Base-by-base conservation (phyloP, 495 filamentous ascomycete genomes). In the Daldinia grandis region DNA sequence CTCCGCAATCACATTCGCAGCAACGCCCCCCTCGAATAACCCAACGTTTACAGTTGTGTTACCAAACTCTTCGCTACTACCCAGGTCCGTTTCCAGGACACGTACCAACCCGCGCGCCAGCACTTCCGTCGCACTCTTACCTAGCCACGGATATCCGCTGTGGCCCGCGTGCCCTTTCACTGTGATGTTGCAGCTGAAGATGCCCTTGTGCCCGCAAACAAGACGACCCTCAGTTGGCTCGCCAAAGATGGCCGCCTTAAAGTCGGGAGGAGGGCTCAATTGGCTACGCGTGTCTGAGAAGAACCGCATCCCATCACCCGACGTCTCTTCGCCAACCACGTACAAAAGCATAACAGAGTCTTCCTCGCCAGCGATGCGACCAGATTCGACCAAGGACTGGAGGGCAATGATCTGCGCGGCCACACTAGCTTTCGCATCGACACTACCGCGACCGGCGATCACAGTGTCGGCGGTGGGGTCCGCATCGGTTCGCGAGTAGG, bases 141-240 rank as follows among this genome's bases (percentile, higher is more conserved):
- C 94, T 12, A 95, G 82, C 88, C 89, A 90, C 0, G 95, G 95
- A 73, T 98, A 98, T 10, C 95, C 95, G 7, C 88, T 92, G 79
- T 98, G 95, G 6, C 90, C 92, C 0, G 93, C 93, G 66, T 89
- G 90, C 31, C 95, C 95, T 50, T 85, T 82, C 0, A 90, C 90
- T 25, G 80, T 80, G 44, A 98, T 63, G 6, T 83, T 79, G 69
- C 93, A 89, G 9, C 80, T 80, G 3, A 91, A 74, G 71, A 90
- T 90, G 4, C 95, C 95, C 76, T 98, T 98, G 81, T 98, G 95
- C 0, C 95, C 95, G 37, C 90, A 86, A 1, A 93, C 93, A 28
- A 98, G 91, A 76, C 90, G 90, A 58, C 89, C 84, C 70, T 97
- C 92, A 0, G 95, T 98, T 10, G 95, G 95, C 75, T 98, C 95